phyloP scores from a whole-genome alignment of 139 green algal genomes.

The Chlamydomonas sphaeroides region DNA sequence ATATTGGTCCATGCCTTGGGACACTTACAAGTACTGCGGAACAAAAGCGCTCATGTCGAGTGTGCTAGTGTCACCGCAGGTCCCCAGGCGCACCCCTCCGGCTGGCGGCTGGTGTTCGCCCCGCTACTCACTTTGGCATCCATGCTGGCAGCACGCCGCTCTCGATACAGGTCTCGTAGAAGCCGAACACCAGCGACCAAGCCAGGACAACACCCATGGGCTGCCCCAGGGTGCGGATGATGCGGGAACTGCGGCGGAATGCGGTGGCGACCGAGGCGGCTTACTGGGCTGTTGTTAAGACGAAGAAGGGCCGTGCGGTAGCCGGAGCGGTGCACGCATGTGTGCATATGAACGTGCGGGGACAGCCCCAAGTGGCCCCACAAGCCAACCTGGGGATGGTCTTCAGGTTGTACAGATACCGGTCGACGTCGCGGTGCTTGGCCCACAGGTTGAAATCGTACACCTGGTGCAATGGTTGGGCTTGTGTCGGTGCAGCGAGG shows the following conservation, averaged over 20 bases:
- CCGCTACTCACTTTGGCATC: conserved; percentile 5
- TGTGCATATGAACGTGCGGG: too few species aligned
- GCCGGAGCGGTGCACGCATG: too few species aligned
- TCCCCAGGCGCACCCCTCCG: too few species aligned
- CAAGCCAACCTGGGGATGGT: conserved; percentile 34
- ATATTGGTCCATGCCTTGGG: too few species aligned
- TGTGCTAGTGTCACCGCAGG: too few species aligned
- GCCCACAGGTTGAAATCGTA: conserved; percentile 36
- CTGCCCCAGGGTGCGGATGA: conserved; percentile 28
- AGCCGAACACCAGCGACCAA: conserved; percentile 17
- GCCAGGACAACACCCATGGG: conserved; percentile 34
- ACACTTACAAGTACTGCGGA: too few species aligned
- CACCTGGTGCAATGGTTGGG: not conserved
- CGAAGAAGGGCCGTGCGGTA: too few species aligned
- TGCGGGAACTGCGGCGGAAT: conserved; percentile 17
- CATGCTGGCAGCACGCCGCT: conserved; percentile 11
- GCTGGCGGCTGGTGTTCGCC: too few species aligned
- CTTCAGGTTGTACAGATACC: conserved; percentile 31
- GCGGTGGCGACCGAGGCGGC: too few species aligned
- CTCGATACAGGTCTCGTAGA: conserved; percentile 33
- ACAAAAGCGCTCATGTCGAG: too few species aligned
- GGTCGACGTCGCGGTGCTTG: conserved; percentile 35
- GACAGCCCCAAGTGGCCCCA: not conserved
- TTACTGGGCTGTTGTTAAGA: too few species aligned
- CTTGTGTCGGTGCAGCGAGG: not conserved